phyloP scores from a whole-genome alignment of 2,329 filamentous ascomycete genomes.

The Cadophora sp. region DNA sequence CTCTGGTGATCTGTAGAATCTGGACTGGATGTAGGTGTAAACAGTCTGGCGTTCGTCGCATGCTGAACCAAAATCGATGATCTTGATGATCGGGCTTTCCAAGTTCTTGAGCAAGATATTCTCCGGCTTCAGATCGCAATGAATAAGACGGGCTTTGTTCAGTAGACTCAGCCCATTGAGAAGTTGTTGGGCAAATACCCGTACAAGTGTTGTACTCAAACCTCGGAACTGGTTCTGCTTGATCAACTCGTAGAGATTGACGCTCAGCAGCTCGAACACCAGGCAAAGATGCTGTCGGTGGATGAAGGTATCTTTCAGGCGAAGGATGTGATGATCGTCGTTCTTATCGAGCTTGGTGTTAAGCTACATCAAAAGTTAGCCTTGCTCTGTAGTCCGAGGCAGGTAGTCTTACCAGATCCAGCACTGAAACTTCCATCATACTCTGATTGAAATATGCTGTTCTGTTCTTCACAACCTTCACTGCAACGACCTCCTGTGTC shows the following conservation, averaged over 20 bases:
- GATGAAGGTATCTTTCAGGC: constrained; percentile 97
- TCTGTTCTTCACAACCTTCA: constrained; percentile 99
- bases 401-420: constrained; percentile 76
- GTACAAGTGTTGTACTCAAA: constrained; percentile 92
- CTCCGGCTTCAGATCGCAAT: constrained; percentile 97
- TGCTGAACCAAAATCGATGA: constrained; percentile 98
- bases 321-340: constrained; percentile 93
- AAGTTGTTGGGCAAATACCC: constrained; percentile 96
- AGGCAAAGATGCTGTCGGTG: constrained; percentile 96
- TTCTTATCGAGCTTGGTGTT: constrained; percentile 99
- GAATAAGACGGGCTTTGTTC: constrained; percentile 95
- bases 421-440: constrained; percentile 99
- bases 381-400: neutral
- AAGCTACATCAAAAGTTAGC: constrained; percentile 60
- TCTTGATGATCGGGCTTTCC: constrained; percentile 99
- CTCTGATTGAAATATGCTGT: constrained; percentile 99
- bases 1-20: constrained; percentile 97
- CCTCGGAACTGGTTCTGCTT: constrained; percentile 99
- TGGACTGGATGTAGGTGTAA: constrained; percentile 98
- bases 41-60: constrained; percentile 98
- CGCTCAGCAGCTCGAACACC: constrained; percentile 94
- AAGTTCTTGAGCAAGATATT: constrained; percentile 98
- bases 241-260: constrained; percentile 98
- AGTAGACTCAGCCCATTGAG: constrained; percentile 90
- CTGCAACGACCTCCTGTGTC: constrained; percentile 96